phyloP scores from a whole-genome alignment of 169 alveolate species.

The Miamiensis avidus region DNA sequence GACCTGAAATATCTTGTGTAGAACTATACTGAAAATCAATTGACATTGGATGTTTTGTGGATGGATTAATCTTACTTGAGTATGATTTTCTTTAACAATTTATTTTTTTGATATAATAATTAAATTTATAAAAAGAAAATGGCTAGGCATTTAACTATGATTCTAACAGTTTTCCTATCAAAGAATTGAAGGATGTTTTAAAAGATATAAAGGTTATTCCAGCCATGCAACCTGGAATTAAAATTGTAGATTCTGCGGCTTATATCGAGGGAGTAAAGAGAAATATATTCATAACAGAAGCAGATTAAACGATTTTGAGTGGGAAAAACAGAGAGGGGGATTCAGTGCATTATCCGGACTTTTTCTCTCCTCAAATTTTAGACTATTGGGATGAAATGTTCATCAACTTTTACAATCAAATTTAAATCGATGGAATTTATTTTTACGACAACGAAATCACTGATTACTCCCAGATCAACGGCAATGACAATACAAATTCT shows the following conservation, averaged over 20 bases:
- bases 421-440: not conserved
- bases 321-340: not conserved
- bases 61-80: not conserved
- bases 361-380: not conserved
- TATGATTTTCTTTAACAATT: no score
- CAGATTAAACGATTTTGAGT: not conserved
- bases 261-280: not conserved
- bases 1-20: not conserved
- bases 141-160: not conserved
- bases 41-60: not conserved
- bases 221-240: not conserved
- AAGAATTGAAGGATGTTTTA: no score
- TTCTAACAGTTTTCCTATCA: not conserved
- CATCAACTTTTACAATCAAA: no score
- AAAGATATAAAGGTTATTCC: not conserved
- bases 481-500: no score
- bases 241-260: not conserved
- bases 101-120: no score
- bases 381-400: not conserved
- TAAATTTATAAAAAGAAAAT: not conserved
- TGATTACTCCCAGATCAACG: not conserved
- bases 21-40: not conserved
- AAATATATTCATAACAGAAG: not conserved
- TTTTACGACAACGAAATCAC: not conserved
- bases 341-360: not conserved